Conservation (phyloP, 441 rosid genomes). For the Geranium incanum region DNA sequence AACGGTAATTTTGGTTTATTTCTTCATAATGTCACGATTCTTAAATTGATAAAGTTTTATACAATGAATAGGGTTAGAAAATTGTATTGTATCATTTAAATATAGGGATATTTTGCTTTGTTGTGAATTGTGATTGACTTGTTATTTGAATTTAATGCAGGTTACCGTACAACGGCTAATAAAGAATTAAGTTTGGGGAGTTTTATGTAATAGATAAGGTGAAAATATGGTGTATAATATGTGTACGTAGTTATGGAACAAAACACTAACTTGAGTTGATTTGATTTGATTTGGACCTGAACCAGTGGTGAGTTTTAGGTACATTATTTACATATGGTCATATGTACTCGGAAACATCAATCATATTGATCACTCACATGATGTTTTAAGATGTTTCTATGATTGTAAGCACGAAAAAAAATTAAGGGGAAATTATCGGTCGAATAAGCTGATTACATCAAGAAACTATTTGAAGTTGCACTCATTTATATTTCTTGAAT, state of each 20-base stretch:
- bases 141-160: not conserved
- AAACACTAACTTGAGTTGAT: slow-evolving; percentile 2
- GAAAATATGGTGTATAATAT: not conserved
- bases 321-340: not conserved
- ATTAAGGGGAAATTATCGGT: too few relatives aligned
- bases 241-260: not conserved
- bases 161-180: slow-evolving; percentile 2
- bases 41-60: too few relatives aligned
- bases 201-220: not conserved
- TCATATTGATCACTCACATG: not conserved
- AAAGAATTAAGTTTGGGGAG: not conserved
- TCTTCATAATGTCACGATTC: too few relatives aligned
- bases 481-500: too few relatives aligned
- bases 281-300: not conserved
- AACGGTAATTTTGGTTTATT: too few relatives aligned
- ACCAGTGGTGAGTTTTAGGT: not conserved
- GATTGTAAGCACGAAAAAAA: too few relatives aligned
- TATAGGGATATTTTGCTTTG: not conserved
- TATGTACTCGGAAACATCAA: not conserved
- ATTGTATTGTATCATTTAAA: too few relatives aligned
- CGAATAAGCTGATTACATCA: too few relatives aligned
- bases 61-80: too few relatives aligned
- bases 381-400: too few relatives aligned
- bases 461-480: too few relatives aligned
- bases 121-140: not conserved